Percentiles rank a stretch among this genome's conserved stretches.
Conservation (phyloP, 306 rosid genomes). For the Bauhinia variegata region DNA sequence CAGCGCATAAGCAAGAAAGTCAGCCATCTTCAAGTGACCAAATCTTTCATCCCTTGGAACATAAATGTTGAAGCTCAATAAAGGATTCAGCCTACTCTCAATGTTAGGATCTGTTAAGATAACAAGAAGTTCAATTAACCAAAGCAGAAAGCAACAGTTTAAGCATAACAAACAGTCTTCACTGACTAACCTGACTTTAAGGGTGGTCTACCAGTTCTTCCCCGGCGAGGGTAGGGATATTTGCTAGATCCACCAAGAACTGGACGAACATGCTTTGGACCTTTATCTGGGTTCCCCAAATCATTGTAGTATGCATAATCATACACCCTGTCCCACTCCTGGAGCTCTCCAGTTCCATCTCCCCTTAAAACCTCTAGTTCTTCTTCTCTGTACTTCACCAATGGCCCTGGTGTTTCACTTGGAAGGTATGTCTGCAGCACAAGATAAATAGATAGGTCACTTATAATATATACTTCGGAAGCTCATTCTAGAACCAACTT, state of each 20-base stretch:
- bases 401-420: conserved; percentile 65
- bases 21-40: conserved; percentile 77
- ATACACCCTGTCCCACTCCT: conserved; percentile 81
- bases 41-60: conserved; percentile 90
- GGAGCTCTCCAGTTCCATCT: conserved; percentile 53
- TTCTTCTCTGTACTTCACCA: conserved; percentile 65
- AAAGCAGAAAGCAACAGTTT: not conserved
- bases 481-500: no score
- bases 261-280: conserved; percentile 57
- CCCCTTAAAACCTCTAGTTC: conserved; percentile 75
- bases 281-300: conserved; percentile 60
- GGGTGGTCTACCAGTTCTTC: conserved; percentile 72
- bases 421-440: conserved; percentile 66
- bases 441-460: not conserved
- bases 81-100: conserved; percentile 59
- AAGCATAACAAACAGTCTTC: not conserved
- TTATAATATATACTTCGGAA: not conserved
- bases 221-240: conserved; percentile 84
- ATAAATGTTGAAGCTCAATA: conserved; percentile 63
- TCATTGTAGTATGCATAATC: conserved; percentile 82
- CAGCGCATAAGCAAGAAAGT: conserved; percentile 69
- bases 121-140: not conserved
- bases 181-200: conserved; percentile 52
- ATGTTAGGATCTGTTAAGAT: conserved; percentile 51
- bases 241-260: conserved; percentile 76